Evolutionary conservation across 129 eudicot genomes (phyloP).

Genomic region (Flaveria sonorensis): DNA sequence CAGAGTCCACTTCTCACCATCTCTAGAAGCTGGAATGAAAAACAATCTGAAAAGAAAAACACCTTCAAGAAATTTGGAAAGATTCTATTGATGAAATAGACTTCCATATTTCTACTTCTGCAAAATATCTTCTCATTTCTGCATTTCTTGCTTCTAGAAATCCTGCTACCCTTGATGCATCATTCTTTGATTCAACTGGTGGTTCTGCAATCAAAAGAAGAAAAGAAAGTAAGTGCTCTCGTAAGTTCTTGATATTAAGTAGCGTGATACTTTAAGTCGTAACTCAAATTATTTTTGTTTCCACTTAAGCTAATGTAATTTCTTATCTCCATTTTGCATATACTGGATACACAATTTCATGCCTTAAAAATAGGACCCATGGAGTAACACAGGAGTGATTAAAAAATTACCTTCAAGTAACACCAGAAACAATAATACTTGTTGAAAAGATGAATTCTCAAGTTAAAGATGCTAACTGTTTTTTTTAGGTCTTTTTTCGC

Average conservation of each 20-base stretch:
- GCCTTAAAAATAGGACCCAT: too few relatives aligned
- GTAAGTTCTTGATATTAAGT: not conserved
- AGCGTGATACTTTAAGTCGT: not conserved
- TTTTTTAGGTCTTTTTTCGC: not conserved
- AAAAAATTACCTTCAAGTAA: not conserved
- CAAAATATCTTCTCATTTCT: slow-evolving; percentile 89
- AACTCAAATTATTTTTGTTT: slow-evolving; percentile 11
- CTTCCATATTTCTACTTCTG: slow-evolving; percentile 86
- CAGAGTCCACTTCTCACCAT: slow-evolving; percentile 43
- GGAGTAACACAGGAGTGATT: too few relatives aligned
- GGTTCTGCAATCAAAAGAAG: slow-evolving; percentile 65
- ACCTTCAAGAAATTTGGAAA: slow-evolving; percentile 42
- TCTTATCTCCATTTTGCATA: not conserved
- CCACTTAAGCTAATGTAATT: not conserved
- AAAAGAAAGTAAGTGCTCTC: slow-evolving; percentile 72
- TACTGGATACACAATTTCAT: not conserved
- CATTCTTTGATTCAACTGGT: slow-evolving; percentile 92
- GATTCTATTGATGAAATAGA: slow-evolving; percentile 60
- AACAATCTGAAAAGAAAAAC: slow-evolving; percentile 41
- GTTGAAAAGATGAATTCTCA: not conserved
- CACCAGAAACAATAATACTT: not conserved
- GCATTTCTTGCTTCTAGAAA: slow-evolving; percentile 94
- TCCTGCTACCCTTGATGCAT: slow-evolving; percentile 98
- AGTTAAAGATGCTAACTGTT: not conserved
- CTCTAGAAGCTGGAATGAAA: slow-evolving; percentile 38